Conservation (phyloP, 768 basidiomycete species). For the Strobilomyces echinocephalus region DNA sequence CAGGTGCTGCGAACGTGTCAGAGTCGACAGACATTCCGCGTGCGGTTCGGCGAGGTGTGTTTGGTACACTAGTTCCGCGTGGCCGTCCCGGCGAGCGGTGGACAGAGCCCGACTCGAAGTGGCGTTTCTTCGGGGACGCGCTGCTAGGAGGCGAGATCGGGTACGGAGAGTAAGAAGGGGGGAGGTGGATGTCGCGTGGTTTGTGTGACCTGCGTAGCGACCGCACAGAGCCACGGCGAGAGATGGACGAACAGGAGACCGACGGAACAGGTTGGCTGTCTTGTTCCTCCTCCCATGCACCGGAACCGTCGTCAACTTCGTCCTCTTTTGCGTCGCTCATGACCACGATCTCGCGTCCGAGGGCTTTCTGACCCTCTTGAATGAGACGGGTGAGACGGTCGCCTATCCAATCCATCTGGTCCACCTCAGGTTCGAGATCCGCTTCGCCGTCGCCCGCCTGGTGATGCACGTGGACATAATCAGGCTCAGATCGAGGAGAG, state of each 20-base stretch:
- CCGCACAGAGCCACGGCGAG: conserved; percentile 25
- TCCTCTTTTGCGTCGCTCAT: conserved; percentile 72
- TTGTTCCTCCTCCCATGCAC: conserved; percentile 71
- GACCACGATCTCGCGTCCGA: conserved; percentile 74
- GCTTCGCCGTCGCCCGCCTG: conserved; percentile 33
- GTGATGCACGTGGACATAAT: conserved; percentile 31
- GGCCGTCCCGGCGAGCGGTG: conserved; percentile 24
- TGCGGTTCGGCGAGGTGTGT: conserved; percentile 12
- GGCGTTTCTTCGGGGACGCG: conserved; percentile 32
- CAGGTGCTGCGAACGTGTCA: conserved; percentile 18
- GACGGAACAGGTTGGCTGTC: not conserved
- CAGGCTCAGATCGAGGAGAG: conserved; percentile 39
- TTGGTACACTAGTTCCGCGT: conserved; percentile 9
- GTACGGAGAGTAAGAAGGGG: conserved; percentile 28
- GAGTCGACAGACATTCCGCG: conserved; percentile 37
- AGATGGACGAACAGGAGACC: conserved; percentile 17
- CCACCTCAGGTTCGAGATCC: conserved; percentile 36
- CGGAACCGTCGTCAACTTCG: conserved; percentile 71
- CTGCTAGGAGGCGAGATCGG: conserved; percentile 25
- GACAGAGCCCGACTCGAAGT: conserved; percentile 26
- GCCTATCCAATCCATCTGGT: conserved; percentile 81
- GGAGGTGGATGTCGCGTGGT: conserved; percentile 23
- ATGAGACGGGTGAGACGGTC: conserved; percentile 65
- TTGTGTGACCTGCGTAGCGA: conserved; percentile 22
- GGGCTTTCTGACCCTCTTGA: conserved; percentile 72